Conservation (phyloP, 1,284 basidiomycete species). For the Rhodotorula sp. region DNA sequence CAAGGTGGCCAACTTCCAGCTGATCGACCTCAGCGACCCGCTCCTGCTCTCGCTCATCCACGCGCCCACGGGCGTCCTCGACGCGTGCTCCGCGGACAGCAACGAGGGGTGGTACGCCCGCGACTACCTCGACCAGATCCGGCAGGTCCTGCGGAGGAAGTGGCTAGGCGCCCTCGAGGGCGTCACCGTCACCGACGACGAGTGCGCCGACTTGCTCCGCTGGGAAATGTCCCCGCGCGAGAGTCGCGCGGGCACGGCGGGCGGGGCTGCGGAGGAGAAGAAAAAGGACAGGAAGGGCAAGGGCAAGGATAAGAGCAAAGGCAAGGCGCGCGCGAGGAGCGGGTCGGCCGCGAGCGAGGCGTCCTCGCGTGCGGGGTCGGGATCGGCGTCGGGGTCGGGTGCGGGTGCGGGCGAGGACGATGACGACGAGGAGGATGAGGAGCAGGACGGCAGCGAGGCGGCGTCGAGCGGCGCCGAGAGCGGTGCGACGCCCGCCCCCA, state of each 20-base stretch:
- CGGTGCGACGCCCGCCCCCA: neutral
- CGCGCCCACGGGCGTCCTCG: constrained; percentile 51
- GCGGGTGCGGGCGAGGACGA: neutral
- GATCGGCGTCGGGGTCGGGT: neutral
- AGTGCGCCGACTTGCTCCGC: constrained; percentile 65
- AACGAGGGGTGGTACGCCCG: constrained; percentile 79
- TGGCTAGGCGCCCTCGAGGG: constrained; percentile 70
- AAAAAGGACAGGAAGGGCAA: neutral
- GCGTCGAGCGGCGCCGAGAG: neutral
- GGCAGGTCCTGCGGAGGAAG: constrained; percentile 78
- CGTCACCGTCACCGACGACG: constrained; percentile 63
- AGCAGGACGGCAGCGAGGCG: neutral
- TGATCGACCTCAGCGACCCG: constrained; percentile 86
- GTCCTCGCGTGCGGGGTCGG: neutral
- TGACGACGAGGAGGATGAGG: neutral
- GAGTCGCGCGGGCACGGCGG: constrained; percentile 4
- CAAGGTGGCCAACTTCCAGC: constrained; percentile 85
- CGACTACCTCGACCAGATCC: constrained; percentile 75
- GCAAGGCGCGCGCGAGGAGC: neutral
- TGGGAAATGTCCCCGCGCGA: constrained; percentile 4
- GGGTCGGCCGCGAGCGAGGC: neutral
- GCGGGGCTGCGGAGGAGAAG: neutral
- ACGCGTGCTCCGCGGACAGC: constrained; percentile 59
- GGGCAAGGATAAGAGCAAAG: neutral
- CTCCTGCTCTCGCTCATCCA: constrained; percentile 77